phyloP scores from a whole-genome alignment of 768 basidiomycete genomes.

The Macrolepiota dolichaula region DNA sequence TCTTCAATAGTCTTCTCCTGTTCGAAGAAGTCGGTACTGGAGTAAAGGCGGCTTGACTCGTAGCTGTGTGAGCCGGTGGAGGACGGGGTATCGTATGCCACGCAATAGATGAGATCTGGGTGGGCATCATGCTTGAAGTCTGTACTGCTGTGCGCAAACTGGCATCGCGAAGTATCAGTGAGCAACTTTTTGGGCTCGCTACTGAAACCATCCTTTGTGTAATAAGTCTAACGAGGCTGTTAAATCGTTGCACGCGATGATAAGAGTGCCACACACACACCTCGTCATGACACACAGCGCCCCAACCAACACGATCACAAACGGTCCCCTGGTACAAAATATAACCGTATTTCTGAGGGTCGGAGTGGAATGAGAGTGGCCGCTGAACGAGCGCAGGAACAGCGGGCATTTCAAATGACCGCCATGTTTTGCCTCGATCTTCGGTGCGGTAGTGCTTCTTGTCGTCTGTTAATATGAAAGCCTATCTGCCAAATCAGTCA shows the following conservation, averaged over 20 bases:
- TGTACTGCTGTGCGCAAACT: slow-evolving; percentile 84
- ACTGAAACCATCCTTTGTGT: slow-evolving; percentile 82
- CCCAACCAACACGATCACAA: slow-evolving; percentile 58
- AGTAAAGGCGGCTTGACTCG: slow-evolving; percentile 71
- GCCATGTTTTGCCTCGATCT: slow-evolving; percentile 88
- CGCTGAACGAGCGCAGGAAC: slow-evolving; percentile 52
- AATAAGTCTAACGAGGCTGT: slow-evolving; percentile 63
- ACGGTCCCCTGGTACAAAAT: slow-evolving; percentile 76
- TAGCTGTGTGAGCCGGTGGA: slow-evolving; percentile 45
- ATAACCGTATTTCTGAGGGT: slow-evolving; percentile 62
- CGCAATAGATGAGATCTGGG: slow-evolving; percentile 80
- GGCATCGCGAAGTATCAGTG: slow-evolving; percentile 70
- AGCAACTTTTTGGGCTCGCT: slow-evolving; percentile 58
- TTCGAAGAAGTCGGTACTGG: slow-evolving; percentile 82
- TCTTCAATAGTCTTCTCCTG: slow-evolving; percentile 67
- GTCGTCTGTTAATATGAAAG: slow-evolving; percentile 78
- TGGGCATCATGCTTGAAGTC: slow-evolving; percentile 81
- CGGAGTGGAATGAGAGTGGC: slow-evolving; percentile 88
- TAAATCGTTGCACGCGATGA: slow-evolving; percentile 5
- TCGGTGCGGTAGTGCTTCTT: slow-evolving; percentile 83
- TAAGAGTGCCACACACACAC: slow-evolving; percentile 44
- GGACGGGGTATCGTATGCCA: slow-evolving; percentile 71
- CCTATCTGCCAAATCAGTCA: slow-evolving; percentile 41
- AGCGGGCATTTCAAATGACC: slow-evolving; percentile 65
- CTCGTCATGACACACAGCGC: slow-evolving; percentile 65